Base-by-base conservation (phyloP, 805 yeast species). In the Suhomyces sp. region DNA sequence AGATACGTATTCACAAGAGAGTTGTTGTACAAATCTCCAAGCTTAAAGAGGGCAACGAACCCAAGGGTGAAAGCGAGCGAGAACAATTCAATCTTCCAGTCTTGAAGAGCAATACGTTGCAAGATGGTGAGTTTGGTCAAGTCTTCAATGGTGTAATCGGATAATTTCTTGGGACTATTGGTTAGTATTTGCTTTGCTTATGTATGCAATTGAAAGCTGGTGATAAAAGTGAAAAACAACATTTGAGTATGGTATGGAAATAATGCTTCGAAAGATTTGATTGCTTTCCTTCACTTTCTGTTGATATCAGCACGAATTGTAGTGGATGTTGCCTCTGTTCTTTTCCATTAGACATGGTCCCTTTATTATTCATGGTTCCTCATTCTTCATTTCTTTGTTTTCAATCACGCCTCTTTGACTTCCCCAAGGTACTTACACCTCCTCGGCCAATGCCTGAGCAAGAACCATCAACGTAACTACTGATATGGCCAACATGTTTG, bases 21-120 rank as follows among this genome's bases (percentile, higher is more conserved):
- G 38, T 68, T 60, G 65, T 91, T 91, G 54, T 70, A 64, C 25
- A 51, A 50, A 25, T 74, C 71, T 38, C 97, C 98, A 38, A 70
- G 33, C 43, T 62, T 64, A 68, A 73, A 85, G 23, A 77, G 54
- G 1, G 65, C 39, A 14, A 75, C 62, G 47, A 83, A 78, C 2
- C 59, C 58, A 0, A 63, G 45, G 31, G 84, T 71, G 39, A 81
- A 57, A 9, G 63, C 69, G 11, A 81, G 15, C 16, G 87, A 77
- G 40, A 73, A 48, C 19, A 68, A 24, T 67, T 91, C 98, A 52
- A 83, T 71, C 28, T 68, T 68, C 96, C 97, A 93, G 60, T 85
- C 79, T 58, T 83, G 81, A 19, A 63, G 47, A 39, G 50, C 46
- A 25, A 85, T 36, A 51, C 97, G 78, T 48, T 81, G 72, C 31